These are phyloP conservation scores for Colletotrichum kahawae DNA, from an alignment of 2,329 filamentous ascomycete genomes.

Conservation along the genomic window DNA sequence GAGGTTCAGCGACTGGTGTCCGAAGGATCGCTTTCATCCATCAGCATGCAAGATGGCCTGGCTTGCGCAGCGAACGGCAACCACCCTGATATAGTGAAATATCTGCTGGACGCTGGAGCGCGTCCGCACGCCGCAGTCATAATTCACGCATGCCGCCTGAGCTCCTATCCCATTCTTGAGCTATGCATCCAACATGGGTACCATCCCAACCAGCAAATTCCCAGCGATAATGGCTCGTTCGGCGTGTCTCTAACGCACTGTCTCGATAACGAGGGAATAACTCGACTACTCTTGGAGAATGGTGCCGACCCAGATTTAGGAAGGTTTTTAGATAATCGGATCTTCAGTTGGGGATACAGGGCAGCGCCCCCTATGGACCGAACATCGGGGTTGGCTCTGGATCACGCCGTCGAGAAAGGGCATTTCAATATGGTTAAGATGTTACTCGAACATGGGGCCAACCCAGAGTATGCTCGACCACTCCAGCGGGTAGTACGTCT, in stretches of 20 bases:
- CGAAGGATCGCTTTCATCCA: not conserved
- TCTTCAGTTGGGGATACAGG: not conserved
- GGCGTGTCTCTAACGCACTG: not conserved
- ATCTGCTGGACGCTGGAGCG: not conserved
- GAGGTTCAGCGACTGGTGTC: not conserved
- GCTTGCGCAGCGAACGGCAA: not conserved
- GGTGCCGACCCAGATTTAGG: not conserved
- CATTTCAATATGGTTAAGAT: not conserved
- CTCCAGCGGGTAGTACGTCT: not conserved
- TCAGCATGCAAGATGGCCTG: not conserved
- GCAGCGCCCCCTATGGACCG: not conserved
- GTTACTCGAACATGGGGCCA: not conserved
- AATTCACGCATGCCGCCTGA: not conserved
- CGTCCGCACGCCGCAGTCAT: not conserved
- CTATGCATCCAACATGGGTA: not conserved
- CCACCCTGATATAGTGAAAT: not conserved
- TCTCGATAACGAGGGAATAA: not conserved
- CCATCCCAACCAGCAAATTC: not conserved
- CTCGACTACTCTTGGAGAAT: not conserved
- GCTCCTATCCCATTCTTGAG: not conserved
- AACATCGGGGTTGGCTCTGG: not conserved
- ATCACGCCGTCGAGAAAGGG: not conserved
- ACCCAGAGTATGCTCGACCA: not conserved
- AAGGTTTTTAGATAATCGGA: not conserved
- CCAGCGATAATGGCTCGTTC: not conserved